Percentiles rank a stretch among this genome's conserved stretches.
These are phyloP conservation scores for Geotrichum klebahnii DNA, from an alignment of 1,139 yeast species.

Conservation along the genomic window DNA sequence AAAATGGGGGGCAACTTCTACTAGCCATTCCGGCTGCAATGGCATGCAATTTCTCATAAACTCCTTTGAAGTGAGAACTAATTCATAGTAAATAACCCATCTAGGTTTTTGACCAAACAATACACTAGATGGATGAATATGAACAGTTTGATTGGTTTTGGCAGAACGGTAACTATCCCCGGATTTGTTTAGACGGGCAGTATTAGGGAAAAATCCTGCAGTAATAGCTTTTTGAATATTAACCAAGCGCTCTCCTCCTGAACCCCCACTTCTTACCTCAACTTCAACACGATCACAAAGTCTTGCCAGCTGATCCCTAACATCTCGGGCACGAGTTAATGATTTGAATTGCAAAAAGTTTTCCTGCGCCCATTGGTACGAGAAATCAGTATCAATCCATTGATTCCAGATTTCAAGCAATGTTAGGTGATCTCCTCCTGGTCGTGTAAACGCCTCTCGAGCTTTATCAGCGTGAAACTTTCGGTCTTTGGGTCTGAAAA, in stretches of 20 bases:
- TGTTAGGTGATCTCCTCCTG: slow-evolving; percentile 76
- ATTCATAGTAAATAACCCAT: slow-evolving; percentile 71
- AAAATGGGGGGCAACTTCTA: slow-evolving; percentile 63
- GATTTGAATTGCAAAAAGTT: slow-evolving; percentile 75
- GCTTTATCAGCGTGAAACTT: slow-evolving; percentile 62
- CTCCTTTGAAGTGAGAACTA: slow-evolving; percentile 82
- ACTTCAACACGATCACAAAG: slow-evolving; percentile 62
- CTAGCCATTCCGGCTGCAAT: slow-evolving; percentile 61
- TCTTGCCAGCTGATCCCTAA: slow-evolving; percentile 63
- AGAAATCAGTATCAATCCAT: slow-evolving; percentile 69
- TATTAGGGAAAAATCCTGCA: slow-evolving; percentile 79
- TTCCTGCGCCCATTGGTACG: slow-evolving; percentile 83
- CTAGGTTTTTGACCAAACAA: slow-evolving; percentile 59
- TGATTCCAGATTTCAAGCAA: slow-evolving; percentile 68
- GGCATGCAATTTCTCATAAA: slow-evolving; percentile 84
- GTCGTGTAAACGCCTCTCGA: slow-evolving; percentile 50
- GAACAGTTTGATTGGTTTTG: slow-evolving; percentile 61
- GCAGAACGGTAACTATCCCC: slow-evolving; percentile 70
- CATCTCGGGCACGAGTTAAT: slow-evolving; percentile 63
- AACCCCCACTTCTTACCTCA: slow-evolving; percentile 31
- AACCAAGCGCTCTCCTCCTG: slow-evolving; percentile 25
- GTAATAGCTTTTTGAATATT: slow-evolving; percentile 64
- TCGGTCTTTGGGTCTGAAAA: slow-evolving; percentile 69
- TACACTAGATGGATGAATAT: slow-evolving; percentile 79
- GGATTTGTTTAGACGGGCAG: slow-evolving; percentile 62